Percentiles rank a stretch among this genome's conserved stretches.
These are phyloP conservation scores for Talinum fruticosum DNA, from an alignment of 148 eudicot species.

Conservation along the genomic window DNA sequence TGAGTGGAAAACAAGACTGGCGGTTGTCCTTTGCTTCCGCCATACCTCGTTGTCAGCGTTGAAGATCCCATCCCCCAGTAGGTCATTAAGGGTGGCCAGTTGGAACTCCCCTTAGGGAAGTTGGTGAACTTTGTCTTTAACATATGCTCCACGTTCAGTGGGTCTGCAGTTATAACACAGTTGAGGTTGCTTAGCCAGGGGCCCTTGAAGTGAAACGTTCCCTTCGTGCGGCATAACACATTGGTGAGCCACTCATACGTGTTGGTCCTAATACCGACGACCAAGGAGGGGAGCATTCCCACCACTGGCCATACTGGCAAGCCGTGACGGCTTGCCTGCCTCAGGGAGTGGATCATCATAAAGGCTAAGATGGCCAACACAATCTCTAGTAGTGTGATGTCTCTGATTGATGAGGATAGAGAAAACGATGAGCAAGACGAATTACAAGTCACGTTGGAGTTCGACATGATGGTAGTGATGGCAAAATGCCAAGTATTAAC, in stretches of 20 bases:
- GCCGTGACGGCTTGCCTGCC: conserved; percentile 47
- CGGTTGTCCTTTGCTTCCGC: conserved; percentile 73
- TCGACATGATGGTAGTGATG: conserved; percentile 26
- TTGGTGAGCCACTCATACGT: conserved; percentile 67
- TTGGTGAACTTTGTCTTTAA: conserved; percentile 59
- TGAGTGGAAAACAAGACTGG: conserved; percentile 79
- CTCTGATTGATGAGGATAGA: conserved; percentile 18
- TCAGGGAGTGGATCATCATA: conserved; percentile 43
- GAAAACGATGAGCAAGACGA: conserved; percentile 10
- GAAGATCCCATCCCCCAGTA: conserved; percentile 79
- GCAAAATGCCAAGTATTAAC: conserved; percentile 13
- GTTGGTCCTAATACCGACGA: conserved; percentile 40
- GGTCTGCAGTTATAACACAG: conserved; percentile 76
- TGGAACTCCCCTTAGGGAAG: conserved; percentile 74
- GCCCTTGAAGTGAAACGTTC: conserved; percentile 63
- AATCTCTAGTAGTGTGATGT: conserved; percentile 49
- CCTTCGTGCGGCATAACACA: conserved; percentile 31
- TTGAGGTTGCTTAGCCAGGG: conserved; percentile 67
- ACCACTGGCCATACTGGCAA: conserved; percentile 72
- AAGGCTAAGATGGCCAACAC: conserved; percentile 49
- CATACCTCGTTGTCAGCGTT: conserved; percentile 66
- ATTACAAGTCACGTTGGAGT: conserved; percentile 9
- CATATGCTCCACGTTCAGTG: conserved; percentile 66
- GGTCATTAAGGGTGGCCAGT: conserved; percentile 45
- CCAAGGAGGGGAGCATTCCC: conserved; percentile 79